These are phyloP conservation scores for Hysterium pulicare DNA, from an alignment of 2,329 filamentous ascomycete genomes.

Conservation along the genomic window DNA sequence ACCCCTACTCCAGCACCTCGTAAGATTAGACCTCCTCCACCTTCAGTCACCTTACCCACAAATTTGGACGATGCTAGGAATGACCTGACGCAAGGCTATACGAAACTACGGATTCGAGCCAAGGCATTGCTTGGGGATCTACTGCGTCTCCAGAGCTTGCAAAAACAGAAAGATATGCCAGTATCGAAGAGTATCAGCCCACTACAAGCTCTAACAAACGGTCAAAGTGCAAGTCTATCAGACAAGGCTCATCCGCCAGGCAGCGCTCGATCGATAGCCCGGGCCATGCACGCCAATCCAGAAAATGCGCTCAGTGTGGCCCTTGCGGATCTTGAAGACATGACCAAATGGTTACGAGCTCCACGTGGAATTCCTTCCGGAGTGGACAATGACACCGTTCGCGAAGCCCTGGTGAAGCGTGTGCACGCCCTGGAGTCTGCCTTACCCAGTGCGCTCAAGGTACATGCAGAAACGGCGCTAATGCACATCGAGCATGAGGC, in stretches of 20 bases:
- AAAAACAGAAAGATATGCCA: conserved; percentile 20
- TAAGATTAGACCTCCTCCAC: conserved; percentile 5
- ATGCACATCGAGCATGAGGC: conserved; percentile 37
- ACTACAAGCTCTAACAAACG: conserved; percentile 19
- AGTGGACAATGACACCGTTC: conserved; percentile 17
- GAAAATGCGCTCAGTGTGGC: conserved; percentile 19
- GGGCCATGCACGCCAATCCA: conserved; percentile 17
- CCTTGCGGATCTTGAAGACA: conserved; percentile 24
- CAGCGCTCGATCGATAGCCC: conserved; percentile 22
- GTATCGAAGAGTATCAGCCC: conserved; percentile 16
- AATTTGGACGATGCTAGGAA: conserved; percentile 20
- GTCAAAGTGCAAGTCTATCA: conserved; percentile 1
- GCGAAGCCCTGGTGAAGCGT: conserved; percentile 27
- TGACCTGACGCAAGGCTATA: conserved; percentile 24
- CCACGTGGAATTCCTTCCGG: conserved; percentile 12
- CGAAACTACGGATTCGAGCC: conserved; percentile 20
- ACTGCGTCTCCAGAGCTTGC: conserved; percentile 22
- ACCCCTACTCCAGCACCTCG: background rate
- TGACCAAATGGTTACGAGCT: conserved; percentile 19
- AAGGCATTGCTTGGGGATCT: conserved; percentile 20
- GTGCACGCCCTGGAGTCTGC: conserved; percentile 18
- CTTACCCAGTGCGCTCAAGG: conserved; percentile 23
- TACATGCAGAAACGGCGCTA: conserved; percentile 26
- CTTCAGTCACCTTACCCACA: conserved; percentile 8
- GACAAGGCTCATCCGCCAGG: conserved; percentile 8